phyloP scores from a whole-genome alignment of 768 basidiomycete genomes.

The Kwoniella newhampshirensis region DNA sequence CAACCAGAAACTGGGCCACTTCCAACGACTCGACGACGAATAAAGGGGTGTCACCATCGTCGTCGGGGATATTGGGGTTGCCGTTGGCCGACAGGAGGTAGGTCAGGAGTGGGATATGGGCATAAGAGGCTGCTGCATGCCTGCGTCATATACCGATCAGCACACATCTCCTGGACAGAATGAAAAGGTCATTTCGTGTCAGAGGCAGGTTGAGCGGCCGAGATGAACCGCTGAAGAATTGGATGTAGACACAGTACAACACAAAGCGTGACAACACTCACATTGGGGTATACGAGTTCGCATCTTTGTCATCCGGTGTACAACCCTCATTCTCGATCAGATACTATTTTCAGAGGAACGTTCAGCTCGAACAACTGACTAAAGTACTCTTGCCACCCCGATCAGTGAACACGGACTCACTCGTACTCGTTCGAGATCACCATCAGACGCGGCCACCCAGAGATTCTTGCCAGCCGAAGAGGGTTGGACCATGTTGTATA shows the following conservation, averaged over 20 bases:
- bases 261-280: no score
- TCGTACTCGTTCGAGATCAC: conserved; percentile 73
- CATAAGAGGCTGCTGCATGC: conserved; percentile 94
- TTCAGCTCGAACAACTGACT: background rate
- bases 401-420: conserved; percentile 55
- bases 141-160: no score
- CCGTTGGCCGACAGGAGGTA: conserved; percentile 83
- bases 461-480: conserved; percentile 61
- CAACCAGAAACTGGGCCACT: conserved; percentile 73
- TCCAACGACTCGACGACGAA: conserved; percentile 82
- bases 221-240: background rate
- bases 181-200: conserved; percentile 65
- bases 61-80: conserved; percentile 79
- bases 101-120: conserved; percentile 69
- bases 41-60: conserved; percentile 86
- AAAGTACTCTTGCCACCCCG: background rate
- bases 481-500: conserved; percentile 34
- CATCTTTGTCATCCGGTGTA: conserved; percentile 45
- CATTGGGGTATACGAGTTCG: conserved; percentile 53
- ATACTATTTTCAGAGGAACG: conserved; percentile 18
- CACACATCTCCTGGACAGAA: no score
- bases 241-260: no score
- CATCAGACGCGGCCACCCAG: conserved; percentile 91
- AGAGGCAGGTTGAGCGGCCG: background rate
- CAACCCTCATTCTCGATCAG: conserved; percentile 41